A percentile compares a stretch with the other conserved stretches of the same genome.
phyloP scores from a whole-genome alignment of 768 basidiomycete genomes.

The Sporobolomyces pararoseus region DNA sequence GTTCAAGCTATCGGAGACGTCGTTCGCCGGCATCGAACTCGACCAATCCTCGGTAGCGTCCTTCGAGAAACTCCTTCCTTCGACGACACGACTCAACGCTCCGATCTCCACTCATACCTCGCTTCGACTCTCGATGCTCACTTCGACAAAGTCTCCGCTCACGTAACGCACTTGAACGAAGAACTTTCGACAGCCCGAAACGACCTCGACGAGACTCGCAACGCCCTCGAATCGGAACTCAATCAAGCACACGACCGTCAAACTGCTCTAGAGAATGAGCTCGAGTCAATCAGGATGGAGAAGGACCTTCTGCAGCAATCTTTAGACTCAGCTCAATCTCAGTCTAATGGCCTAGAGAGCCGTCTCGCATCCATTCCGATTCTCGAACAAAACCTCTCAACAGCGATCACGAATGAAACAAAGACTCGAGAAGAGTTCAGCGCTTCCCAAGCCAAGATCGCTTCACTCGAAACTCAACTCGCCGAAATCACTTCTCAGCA shows the following conservation, averaged over 20 bases:
- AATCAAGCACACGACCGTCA: slow-evolving; percentile 11
- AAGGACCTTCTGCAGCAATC: slow-evolving; percentile 15
- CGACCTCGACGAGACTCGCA: slow-evolving; percentile 9
- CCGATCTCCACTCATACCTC: slow-evolving; percentile 25
- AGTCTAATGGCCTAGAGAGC: background rate
- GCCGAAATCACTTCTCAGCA: slow-evolving; percentile 39
- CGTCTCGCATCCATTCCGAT: slow-evolving; percentile 15
- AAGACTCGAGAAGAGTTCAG: slow-evolving; percentile 44
- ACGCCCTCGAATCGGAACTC: slow-evolving; percentile 15
- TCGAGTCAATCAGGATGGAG: slow-evolving; percentile 44
- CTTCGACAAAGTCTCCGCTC: slow-evolving; percentile 19
- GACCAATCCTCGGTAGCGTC: slow-evolving; percentile 16
- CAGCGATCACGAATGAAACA: slow-evolving; percentile 8
- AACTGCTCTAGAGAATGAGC: slow-evolving; percentile 44
- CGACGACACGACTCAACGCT: slow-evolving; percentile 23
- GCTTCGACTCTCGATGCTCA: slow-evolving; percentile 34
- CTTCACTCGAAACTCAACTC: slow-evolving; percentile 7
- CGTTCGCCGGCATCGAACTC: slow-evolving; percentile 37
- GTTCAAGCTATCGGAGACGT: slow-evolving; percentile 33
- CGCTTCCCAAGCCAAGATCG: slow-evolving; percentile 17
- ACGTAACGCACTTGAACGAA: slow-evolving; percentile 15
- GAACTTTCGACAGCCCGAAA: background rate
- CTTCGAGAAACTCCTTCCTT: slow-evolving; percentile 21
- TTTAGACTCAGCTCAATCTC: slow-evolving; percentile 1
- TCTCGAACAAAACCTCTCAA: slow-evolving; percentile 18